A percentile compares a stretch with the other conserved stretches of the same genome.
phyloP scores from a whole-genome alignment of 2,329 filamentous ascomycete species.

The Cladophialophora exuberans region DNA sequence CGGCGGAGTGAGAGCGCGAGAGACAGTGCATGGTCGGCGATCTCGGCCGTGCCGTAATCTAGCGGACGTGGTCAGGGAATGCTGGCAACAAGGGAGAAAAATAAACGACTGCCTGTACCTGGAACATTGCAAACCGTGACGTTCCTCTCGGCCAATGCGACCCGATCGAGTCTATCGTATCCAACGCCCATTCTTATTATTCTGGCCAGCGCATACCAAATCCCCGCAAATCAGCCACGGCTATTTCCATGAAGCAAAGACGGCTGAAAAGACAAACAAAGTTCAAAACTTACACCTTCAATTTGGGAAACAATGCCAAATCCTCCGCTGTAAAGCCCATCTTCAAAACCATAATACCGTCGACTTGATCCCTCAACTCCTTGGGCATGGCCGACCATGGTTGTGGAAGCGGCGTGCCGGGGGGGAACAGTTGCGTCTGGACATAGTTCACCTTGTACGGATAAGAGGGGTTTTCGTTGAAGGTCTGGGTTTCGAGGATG shows the following conservation, averaged over 20 bases:
- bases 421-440: constrained; percentile 25
- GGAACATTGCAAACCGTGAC: constrained; percentile 36
- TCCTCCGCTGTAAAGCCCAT: constrained; percentile 28
- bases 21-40: constrained; percentile 32
- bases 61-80: constrained; percentile 24
- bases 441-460: constrained; percentile 27
- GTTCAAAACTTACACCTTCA: constrained; percentile 30
- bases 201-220: too few relatives aligned
- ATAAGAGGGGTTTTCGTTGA: constrained; percentile 19
- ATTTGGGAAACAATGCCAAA: constrained; percentile 27
- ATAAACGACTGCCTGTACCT: constrained; percentile 41
- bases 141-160: constrained; percentile 25
- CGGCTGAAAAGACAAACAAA: not conserved
- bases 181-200: constrained; percentile 33
- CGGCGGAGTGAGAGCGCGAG: constrained; percentile 29
- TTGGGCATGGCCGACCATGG: constrained; percentile 30
- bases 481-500: constrained; percentile 29
- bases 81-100: constrained; percentile 37
- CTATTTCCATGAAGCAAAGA: too few relatives aligned
- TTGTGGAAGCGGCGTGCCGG: constrained; percentile 15
- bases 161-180: constrained; percentile 32
- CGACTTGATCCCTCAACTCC: constrained; percentile 26
- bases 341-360: constrained; percentile 32
- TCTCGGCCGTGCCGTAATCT: constrained; percentile 33
- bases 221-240: too few relatives aligned